Percentiles rank a stretch among this genome's conserved stretches.
Evolutionary conservation across 176 grass and related monocot genomes (phyloP).

Genomic region (Tuctoria greenei): DNA sequence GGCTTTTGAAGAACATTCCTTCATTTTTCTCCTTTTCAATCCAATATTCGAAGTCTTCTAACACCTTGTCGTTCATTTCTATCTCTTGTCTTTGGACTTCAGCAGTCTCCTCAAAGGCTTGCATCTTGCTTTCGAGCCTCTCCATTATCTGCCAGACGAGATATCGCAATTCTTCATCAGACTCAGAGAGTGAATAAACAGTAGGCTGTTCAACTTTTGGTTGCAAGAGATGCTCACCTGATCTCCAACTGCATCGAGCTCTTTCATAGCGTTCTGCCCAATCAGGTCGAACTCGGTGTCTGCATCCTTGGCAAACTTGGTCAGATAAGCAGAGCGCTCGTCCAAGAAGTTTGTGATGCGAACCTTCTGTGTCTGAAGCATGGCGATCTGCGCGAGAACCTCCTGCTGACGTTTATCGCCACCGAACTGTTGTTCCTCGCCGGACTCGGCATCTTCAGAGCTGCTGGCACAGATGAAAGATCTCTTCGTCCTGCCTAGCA

Average conservation of each 20-base stretch:
- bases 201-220: slow-evolving; percentile 7
- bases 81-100: slow-evolving; percentile 73
- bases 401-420: slow-evolving; percentile 70
- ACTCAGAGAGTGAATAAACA: slow-evolving; percentile 33
- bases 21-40: slow-evolving; percentile 82
- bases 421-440: slow-evolving; percentile 29
- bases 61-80: slow-evolving; percentile 73
- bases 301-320: slow-evolving; percentile 76
- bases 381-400: slow-evolving; percentile 67
- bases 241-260: slow-evolving; percentile 66
- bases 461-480: slow-evolving; percentile 34
- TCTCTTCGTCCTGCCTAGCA: slow-evolving; percentile 37
- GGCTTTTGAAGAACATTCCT: slow-evolving; percentile 90
- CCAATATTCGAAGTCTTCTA: slow-evolving; percentile 80
- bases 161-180: slow-evolving; percentile 22
- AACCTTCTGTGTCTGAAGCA: slow-evolving; percentile 82
- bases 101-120: slow-evolving; percentile 70
- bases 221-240: slow-evolving; percentile 46
- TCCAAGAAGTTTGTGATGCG: slow-evolving; percentile 76
- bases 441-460: slow-evolving; percentile 46
- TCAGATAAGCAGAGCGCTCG: slow-evolving; percentile 66
- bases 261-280: slow-evolving; percentile 75
- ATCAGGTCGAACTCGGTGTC: slow-evolving; percentile 74
- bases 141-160: slow-evolving; percentile 70
- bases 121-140: slow-evolving; percentile 72